Conservation (phyloP, 179 eudicot species). For the Spergularia azorica region DNA sequence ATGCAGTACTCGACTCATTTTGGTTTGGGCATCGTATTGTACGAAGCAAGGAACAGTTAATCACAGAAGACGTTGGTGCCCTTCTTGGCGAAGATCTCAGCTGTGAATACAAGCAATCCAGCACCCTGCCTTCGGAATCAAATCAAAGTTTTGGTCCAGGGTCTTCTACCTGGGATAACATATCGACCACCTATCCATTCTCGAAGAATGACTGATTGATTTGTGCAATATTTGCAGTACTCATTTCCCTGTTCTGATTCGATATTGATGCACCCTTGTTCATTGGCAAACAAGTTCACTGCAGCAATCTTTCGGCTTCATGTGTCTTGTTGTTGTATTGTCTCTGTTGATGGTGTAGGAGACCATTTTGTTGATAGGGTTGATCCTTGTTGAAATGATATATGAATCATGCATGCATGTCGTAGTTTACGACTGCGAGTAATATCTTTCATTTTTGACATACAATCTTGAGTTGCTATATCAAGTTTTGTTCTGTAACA, state of each 20-base stretch:
- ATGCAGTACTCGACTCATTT: constrained; percentile 52
- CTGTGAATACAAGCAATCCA: constrained; percentile 41
- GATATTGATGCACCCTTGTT: constrained; percentile 16
- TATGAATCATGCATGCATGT: neutral
- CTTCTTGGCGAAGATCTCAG: constrained; percentile 52
- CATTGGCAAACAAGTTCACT: constrained; percentile 14
- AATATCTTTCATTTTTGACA: neutral
- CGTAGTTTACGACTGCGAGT: neutral
- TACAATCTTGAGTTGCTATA: neutral
- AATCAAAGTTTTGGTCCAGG: constrained; percentile 29
- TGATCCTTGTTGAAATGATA: constrained; percentile 13
- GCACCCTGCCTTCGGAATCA: constrained; percentile 31
- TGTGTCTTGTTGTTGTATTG: constrained; percentile 12
- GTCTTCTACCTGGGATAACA: constrained; percentile 39
- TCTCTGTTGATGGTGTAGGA: constrained; percentile 15
- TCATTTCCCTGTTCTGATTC: constrained; percentile 7
- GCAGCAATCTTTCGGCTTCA: constrained; percentile 7
- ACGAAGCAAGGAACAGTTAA: constrained; percentile 33
- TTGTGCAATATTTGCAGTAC: constrained; percentile 1
- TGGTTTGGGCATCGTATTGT: constrained; percentile 42
- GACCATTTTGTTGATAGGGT: constrained; percentile 17
- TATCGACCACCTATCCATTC: neutral
- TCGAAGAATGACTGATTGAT: constrained; percentile 19
- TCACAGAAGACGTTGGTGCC: constrained; percentile 42
- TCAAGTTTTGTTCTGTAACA: neutral